Evolutionary conservation across 2,329 filamentous ascomycete species (phyloP).

Genomic region (Orbilia brochopaga): DNA sequence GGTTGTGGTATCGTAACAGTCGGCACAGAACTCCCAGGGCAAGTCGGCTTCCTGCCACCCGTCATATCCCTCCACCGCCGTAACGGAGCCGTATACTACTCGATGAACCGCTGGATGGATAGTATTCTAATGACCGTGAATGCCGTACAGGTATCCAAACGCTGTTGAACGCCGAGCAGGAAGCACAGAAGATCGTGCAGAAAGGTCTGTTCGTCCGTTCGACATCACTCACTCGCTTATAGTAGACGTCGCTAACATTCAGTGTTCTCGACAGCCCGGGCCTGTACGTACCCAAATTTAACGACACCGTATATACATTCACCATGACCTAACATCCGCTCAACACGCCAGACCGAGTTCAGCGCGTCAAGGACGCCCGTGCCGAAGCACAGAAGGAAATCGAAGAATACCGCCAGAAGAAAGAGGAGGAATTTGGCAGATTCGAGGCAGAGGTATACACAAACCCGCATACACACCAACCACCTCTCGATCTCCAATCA

Average conservation of each 20-base stretch:
- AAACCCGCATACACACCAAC: neutral
- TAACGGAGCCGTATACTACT: slow-evolving; percentile 17
- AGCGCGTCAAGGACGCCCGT: slow-evolving; percentile 94
- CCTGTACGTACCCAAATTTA: slow-evolving; percentile 69
- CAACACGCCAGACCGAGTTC: slow-evolving; percentile 75
- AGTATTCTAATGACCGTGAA: slow-evolving; percentile 40
- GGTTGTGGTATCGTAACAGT: slow-evolving; percentile 63
- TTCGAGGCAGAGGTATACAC: slow-evolving; percentile 77
- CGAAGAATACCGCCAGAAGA: slow-evolving; percentile 83
- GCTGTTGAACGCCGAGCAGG: slow-evolving; percentile 79
- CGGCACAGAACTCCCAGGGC: slow-evolving; percentile 96
- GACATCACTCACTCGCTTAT: neutral
- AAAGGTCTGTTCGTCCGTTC: slow-evolving; percentile 69
- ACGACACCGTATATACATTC: slow-evolving; percentile 1
- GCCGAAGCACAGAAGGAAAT: slow-evolving; percentile 98
- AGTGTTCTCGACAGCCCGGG: slow-evolving; percentile 68
- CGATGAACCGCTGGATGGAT: neutral
- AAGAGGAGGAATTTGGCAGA: slow-evolving; percentile 93
- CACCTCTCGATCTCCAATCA: neutral
- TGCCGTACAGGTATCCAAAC: slow-evolving; percentile 42
- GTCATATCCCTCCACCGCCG: slow-evolving; percentile 9
- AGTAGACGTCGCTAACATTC: slow-evolving; percentile 29
- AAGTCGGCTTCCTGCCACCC: slow-evolving; percentile 60
- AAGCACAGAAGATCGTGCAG: slow-evolving; percentile 98
- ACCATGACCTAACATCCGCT: slow-evolving; percentile 23